Base-by-base conservation (phyloP, 305 asterid genomes). In the Andrographis paniculata region DNA sequence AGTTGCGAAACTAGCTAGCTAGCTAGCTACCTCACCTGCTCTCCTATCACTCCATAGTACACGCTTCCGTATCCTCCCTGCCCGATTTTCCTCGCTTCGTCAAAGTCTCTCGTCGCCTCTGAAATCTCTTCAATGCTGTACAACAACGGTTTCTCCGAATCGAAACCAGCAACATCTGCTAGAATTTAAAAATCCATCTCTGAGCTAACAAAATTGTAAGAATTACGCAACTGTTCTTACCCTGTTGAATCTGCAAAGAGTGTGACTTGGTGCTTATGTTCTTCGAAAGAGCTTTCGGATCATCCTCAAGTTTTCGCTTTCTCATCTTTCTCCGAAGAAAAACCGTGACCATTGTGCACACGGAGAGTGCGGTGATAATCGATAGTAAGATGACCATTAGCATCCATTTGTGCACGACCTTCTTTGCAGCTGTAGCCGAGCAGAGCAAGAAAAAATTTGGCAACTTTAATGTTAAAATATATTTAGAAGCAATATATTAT, bases 31-130 rank as follows among this genome's bases (percentile, higher is more conserved):
- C 20, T 44, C 65, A 83, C 96, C 88, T 78, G 68, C 53, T 74
- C 78, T 45, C 68, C 77, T 1, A 78, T 50, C 33, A 46, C 63
- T 15, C 96, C 94, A 59, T 64, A 70, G 53, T 70, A 87, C 6
- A 87, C 94, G 60, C 79, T 77, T 59, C 94, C 96, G 65, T 80
- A 87, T 19, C 96, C 96, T 21, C 94, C 96, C 60, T 54, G 73
- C 16, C 96, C 96, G 11, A 87, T 76, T 67, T 71, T 76, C 52
- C 81, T 76, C 11, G 80, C 31, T 49, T 78, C 94, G 24, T 87
- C 85, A 40, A 80, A 87, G 59, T 78, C 48, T 6, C 27, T 40
- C n/a, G 96, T 87, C 18, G 96, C 94, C 62, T 76, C 81, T 52
- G 66, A 79, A 21, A 87, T 66, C 79, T 78, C 87, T 57, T 80